Conservation (phyloP, 805 yeast genomes). For the Candida insectorum region DNA sequence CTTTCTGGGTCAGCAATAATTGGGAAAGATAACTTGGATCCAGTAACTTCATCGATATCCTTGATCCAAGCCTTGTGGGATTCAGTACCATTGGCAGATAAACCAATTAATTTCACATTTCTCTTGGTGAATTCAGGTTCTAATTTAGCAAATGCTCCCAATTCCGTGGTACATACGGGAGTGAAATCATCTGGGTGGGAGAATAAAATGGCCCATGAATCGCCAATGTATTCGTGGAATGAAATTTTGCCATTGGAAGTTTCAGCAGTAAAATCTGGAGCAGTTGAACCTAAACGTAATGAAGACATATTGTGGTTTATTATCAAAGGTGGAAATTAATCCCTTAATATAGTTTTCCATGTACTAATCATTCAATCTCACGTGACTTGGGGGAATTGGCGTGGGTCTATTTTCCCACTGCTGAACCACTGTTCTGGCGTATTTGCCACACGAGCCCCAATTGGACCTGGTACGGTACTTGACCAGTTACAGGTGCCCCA, state of each 20-base stretch:
- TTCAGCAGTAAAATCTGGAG: constrained; percentile 84
- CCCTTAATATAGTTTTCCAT: constrained; percentile 2
- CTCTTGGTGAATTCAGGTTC: constrained; percentile 86
- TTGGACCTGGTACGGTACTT: too few species aligned
- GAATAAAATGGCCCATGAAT: constrained; percentile 84
- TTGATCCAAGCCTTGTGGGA: constrained; percentile 83
- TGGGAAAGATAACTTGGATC: constrained; percentile 78
- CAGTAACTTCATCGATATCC: constrained; percentile 85
- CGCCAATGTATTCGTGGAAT: constrained; percentile 84
- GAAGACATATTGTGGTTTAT: constrained; percentile 5
- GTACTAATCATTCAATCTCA: constrained; percentile 8
- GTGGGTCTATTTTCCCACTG: too few species aligned
- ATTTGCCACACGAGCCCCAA: too few species aligned
- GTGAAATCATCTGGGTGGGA: constrained; percentile 97
- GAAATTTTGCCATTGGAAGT: constrained; percentile 80
- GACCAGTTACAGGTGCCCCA: too few species aligned
- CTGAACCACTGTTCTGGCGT: too few species aligned
- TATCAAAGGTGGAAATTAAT: background rate
- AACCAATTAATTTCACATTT: constrained; percentile 83
- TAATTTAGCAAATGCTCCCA: constrained; percentile 88
- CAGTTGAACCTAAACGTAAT: constrained; percentile 55
- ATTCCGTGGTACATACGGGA: constrained; percentile 94
- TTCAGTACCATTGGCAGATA: constrained; percentile 80
- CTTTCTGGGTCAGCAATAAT: constrained; percentile 85
- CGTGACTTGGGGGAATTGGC: constrained; percentile 8